Evolutionary conservation across 2,329 filamentous ascomycete species (phyloP).

Genomic region (Aureobasidium sp.): DNA sequence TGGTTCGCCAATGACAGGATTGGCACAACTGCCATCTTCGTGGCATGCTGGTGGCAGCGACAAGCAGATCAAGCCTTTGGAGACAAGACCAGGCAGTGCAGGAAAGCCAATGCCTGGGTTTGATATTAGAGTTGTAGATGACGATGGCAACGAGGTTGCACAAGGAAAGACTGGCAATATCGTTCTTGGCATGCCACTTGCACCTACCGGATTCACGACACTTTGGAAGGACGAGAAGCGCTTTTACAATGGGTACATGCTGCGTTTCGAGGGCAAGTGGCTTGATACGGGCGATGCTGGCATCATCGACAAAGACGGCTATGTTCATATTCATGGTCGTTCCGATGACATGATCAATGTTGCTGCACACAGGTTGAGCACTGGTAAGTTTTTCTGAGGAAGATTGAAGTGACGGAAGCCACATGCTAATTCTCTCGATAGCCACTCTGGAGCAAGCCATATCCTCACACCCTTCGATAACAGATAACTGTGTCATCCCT

Average conservation of each 20-base stretch:
- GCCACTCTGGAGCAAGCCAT: constrained; percentile 88
- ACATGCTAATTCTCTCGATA: constrained; percentile 23
- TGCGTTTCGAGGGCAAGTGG: constrained; percentile 73
- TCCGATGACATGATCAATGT: constrained; percentile 90
- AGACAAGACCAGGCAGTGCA: constrained; percentile 74
- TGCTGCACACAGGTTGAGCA: constrained; percentile 85
- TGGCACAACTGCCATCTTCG: constrained; percentile 50
- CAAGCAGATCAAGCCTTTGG: constrained; percentile 48
- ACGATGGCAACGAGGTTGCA: constrained; percentile 64
- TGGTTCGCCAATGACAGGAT: constrained; percentile 59
- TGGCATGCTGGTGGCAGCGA: constrained; percentile 43
- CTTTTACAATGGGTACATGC: constrained; percentile 79
- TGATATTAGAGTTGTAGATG: constrained; percentile 76
- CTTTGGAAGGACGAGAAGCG: constrained; percentile 79
- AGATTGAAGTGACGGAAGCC: neutral
- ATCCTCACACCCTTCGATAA: constrained; percentile 66
- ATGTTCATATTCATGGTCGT: constrained; percentile 52
- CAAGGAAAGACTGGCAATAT: constrained; percentile 82
- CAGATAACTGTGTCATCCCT: constrained; percentile 78
- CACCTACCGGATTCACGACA: constrained; percentile 77
- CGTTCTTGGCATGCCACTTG: constrained; percentile 71
- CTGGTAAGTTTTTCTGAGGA: constrained; percentile 47
- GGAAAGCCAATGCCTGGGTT: constrained; percentile 90
- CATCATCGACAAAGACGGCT: constrained; percentile 65
- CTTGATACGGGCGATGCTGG: constrained; percentile 88